These are phyloP conservation scores for Breynia disticha DNA, from an alignment of 441 rosid species.

Conservation along the genomic window DNA sequence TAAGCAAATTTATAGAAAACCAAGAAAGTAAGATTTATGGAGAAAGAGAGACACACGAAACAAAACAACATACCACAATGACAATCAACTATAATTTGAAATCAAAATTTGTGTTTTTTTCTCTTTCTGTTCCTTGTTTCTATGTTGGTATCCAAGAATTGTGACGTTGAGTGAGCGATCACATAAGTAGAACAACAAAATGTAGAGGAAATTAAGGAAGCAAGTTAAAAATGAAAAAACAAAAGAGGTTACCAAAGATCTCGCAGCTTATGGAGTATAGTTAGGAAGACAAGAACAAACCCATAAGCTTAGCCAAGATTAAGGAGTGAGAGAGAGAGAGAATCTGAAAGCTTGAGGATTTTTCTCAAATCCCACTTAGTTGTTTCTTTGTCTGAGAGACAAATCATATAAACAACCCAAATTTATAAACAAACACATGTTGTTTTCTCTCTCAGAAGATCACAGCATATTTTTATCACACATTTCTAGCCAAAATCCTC, in stretches of 20 bases:
- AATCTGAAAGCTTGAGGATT: conserved; percentile 25
- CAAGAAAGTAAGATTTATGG: conserved; percentile 1
- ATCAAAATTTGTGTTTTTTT: neutral
- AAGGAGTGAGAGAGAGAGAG: conserved; percentile 11
- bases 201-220: conserved; percentile 13
- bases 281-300: conserved; percentile 18
- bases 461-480: conserved; percentile 11
- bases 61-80: conserved; percentile 6
- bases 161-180: neutral
- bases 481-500: conserved; percentile 30
- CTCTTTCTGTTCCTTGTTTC: neutral
- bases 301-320: conserved; percentile 23
- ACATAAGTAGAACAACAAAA: neutral
- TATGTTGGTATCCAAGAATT: neutral
- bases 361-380: conserved; percentile 15
- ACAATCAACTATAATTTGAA: conserved; percentile 12
- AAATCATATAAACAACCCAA: conserved; percentile 6
- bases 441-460: neutral
- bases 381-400: conserved; percentile 30
- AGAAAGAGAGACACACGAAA: neutral
- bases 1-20: neutral
- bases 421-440: neutral
- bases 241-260: conserved; percentile 25
- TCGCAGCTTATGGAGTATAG: conserved; percentile 15
- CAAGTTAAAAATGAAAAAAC: conserved; percentile 5